phyloP scores from a whole-genome alignment of 208 protist species.

The Porcisia hertigi region DNA sequence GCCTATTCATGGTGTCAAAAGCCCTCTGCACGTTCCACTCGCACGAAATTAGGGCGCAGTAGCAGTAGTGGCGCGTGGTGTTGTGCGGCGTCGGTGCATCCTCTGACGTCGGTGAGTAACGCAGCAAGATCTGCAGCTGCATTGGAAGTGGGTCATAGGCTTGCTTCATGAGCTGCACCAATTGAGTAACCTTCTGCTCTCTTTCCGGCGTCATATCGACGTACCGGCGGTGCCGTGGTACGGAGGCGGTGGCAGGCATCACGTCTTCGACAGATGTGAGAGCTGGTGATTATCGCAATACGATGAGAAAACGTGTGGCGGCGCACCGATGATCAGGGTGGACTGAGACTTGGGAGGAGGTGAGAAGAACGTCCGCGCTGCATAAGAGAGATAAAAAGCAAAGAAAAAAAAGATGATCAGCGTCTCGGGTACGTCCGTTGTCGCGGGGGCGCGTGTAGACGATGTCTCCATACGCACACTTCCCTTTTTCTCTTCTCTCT shows the following conservation, averaged over 20 bases:
- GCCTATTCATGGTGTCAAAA: conserved; percentile 35
- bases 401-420: not conserved
- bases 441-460: not conserved
- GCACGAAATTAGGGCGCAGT: conserved; percentile 43
- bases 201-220: conserved; percentile 39
- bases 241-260: conserved; percentile 1
- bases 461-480: not conserved
- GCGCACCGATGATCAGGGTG: not conserved
- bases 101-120: conserved; percentile 9
- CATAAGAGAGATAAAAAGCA: not conserved
- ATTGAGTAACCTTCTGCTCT: conserved; percentile 54
- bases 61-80: conserved; percentile 41
- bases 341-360: not conserved
- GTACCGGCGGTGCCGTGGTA: conserved; percentile 25
- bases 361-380: not conserved
- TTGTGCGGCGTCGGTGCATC: conserved; percentile 40
- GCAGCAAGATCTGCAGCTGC: conserved; percentile 20
- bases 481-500: not conserved
- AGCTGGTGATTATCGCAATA: not conserved
- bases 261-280: not conserved
- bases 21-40: conserved; percentile 63
- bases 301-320: no score
- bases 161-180: conserved; percentile 32
- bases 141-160: conserved; percentile 33
- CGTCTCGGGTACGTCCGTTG: not conserved